A percentile compares a stretch with the other conserved stretches of the same genome.
These are phyloP conservation scores for Nigrograna mackinnonii DNA, from an alignment of 2,329 filamentous ascomycete species.

Conservation along the genomic window DNA sequence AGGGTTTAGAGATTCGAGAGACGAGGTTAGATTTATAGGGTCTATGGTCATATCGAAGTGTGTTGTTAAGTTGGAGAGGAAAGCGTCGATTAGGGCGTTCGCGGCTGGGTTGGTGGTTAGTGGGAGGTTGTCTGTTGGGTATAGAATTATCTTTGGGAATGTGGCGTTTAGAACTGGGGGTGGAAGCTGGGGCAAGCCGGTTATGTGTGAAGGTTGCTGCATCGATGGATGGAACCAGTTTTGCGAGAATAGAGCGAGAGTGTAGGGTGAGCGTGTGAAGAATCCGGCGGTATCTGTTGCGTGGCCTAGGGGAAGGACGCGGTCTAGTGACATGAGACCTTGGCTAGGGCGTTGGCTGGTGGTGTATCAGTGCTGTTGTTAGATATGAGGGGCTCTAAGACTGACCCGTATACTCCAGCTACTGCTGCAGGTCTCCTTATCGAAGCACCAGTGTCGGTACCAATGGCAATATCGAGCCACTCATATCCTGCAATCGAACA, in stretches of 20 bases:
- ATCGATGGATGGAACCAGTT: slow-evolving; percentile 43
- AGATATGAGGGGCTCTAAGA: background rate
- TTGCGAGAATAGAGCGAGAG: slow-evolving; percentile 41
- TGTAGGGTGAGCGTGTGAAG: slow-evolving; percentile 29
- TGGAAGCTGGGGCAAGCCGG: slow-evolving; percentile 39
- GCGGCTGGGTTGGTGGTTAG: no score
- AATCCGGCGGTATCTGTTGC: slow-evolving; percentile 28
- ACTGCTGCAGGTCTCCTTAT: slow-evolving; percentile 50
- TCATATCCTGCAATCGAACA: slow-evolving; percentile 46
- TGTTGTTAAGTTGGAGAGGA: no score
- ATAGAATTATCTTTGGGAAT: slow-evolving; percentile 46
- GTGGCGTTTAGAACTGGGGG: slow-evolving; percentile 33
- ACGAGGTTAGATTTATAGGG: no score
- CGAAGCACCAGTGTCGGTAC: slow-evolving; percentile 51
- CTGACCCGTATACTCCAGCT: slow-evolving; percentile 48
- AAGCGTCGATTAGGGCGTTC: no score
- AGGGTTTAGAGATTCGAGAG: no score
- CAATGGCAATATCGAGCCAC: slow-evolving; percentile 51
- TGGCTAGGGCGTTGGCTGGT: slow-evolving; percentile 27
- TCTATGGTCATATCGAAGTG: no score
- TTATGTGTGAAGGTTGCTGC: slow-evolving; percentile 37
- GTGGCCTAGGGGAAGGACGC: slow-evolving; percentile 22
- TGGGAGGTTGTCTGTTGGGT: slow-evolving; percentile 46
- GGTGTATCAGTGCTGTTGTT: slow-evolving; percentile 1
- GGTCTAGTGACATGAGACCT: slow-evolving; percentile 25